These are phyloP conservation scores for Microbotryomycetes sp. DNA, from an alignment of 1,284 basidiomycete species.

Conservation along the genomic window DNA sequence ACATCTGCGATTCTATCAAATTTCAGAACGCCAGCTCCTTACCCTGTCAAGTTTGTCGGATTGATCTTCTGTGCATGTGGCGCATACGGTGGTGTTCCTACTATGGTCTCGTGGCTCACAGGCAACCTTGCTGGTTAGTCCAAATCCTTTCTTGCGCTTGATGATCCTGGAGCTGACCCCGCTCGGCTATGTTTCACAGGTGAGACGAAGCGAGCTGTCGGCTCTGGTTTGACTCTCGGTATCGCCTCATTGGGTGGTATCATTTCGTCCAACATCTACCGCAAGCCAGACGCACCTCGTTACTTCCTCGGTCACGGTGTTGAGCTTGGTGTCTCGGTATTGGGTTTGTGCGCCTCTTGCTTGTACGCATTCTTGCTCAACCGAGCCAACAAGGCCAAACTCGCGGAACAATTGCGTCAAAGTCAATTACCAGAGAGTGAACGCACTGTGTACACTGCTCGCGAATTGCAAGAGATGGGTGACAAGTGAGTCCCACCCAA, in stretches of 20 bases:
- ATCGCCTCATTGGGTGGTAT: neutral
- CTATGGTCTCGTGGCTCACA: neutral
- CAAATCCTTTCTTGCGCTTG: neutral
- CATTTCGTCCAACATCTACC: neutral
- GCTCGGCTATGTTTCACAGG: too few relatives aligned
- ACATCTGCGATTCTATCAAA: too few relatives aligned
- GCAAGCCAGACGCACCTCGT: neutral
- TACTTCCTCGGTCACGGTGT: neutral
- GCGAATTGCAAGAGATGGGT: constrained; percentile 1
- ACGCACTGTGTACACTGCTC: neutral
- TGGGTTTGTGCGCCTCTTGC: neutral
- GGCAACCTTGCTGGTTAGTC: neutral
- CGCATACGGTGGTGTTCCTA: constrained; percentile 1
- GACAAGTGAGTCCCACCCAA: too few relatives aligned
- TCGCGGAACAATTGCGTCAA: neutral
- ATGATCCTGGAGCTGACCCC: too few relatives aligned
- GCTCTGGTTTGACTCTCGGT: neutral
- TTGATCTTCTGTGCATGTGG: neutral
- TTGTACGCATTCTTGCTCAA: neutral
- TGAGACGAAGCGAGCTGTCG: constrained; percentile 1
- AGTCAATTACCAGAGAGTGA: neutral
- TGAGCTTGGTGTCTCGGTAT: neutral
- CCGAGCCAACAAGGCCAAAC: neutral
- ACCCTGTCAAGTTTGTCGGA: neutral
- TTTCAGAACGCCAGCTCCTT: neutral